Percentiles rank a stretch among this genome's conserved stretches.
Conservation (phyloP, 352 stramenopile species). For the Blastocystis sp. region DNA sequence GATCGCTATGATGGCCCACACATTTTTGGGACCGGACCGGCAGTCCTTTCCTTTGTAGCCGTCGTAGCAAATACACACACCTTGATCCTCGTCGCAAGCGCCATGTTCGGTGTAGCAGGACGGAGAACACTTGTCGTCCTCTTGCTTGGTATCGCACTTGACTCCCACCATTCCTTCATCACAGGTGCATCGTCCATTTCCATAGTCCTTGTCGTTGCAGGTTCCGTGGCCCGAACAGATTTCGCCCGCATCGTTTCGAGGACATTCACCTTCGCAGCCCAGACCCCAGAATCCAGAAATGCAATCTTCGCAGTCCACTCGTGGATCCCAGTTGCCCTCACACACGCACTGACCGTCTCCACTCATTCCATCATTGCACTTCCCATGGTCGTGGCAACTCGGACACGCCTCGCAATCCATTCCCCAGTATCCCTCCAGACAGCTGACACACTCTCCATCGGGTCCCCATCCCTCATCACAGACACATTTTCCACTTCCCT, state of each 20-base stretch:
- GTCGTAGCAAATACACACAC: not conserved
- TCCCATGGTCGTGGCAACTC: constrained; percentile 73
- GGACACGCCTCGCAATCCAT: constrained; percentile 71
- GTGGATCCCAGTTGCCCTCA: constrained; percentile 73
- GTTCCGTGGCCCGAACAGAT: constrained; percentile 75
- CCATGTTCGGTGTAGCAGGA: not conserved
- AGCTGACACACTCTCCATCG: constrained; percentile 72
- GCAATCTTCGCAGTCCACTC: constrained; percentile 75
- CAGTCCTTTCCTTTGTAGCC: constrained; percentile 11
- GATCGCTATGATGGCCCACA: not conserved
- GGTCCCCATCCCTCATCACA: constrained; percentile 76
- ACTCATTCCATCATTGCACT: constrained; percentile 74
- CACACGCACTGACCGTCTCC: constrained; percentile 77
- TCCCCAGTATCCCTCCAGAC: constrained; percentile 75
- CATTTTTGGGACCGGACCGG: not conserved
- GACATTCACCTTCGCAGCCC: constrained; percentile 71
- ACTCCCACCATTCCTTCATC: constrained; percentile 71
- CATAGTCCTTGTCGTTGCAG: constrained; percentile 71
- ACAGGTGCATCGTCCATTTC: constrained; percentile 74
- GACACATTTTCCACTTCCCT: constrained; percentile 74
- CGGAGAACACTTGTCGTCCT: not conserved
- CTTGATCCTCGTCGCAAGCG: constrained; percentile 19
- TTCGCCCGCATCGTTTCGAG: constrained; percentile 70
- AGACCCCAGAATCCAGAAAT: constrained; percentile 75
- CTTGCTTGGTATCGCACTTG: not conserved